These are phyloP conservation scores for Tilletia setariae DNA, from an alignment of 1,284 basidiomycete genomes.

Conservation along the genomic window DNA sequence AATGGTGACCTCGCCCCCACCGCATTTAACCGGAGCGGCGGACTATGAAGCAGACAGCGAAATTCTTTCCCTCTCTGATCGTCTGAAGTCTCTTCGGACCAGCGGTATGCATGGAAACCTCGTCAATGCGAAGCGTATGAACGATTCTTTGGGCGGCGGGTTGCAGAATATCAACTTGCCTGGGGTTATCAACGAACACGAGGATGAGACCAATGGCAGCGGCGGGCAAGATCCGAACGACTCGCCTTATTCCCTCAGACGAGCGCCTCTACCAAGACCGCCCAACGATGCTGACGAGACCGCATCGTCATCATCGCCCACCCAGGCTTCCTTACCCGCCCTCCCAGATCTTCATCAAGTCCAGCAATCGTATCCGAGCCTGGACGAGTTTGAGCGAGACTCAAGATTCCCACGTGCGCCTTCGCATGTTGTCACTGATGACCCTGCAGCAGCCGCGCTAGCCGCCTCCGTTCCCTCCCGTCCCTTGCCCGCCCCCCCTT, in stretches of 20 bases:
- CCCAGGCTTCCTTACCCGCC: background rate
- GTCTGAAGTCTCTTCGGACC: conserved; percentile 31
- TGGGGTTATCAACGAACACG: background rate
- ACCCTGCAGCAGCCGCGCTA: conserved; percentile 11
- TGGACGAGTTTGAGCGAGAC: conserved; percentile 38
- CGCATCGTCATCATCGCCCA: background rate
- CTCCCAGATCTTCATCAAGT: conserved; percentile 23
- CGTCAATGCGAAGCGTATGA: conserved; percentile 12
- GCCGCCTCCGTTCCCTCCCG: conserved; percentile 5
- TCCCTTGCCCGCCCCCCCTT: conserved; percentile 12
- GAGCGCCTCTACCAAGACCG: background rate
- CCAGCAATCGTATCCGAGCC: conserved; percentile 33
- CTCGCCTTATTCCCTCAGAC: background rate
- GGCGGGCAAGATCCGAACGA: background rate
- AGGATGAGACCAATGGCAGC: background rate
- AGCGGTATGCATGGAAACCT: conserved; percentile 19
- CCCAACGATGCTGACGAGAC: background rate
- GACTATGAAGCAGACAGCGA: conserved; percentile 6
- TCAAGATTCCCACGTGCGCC: conserved; percentile 28
- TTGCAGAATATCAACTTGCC: background rate
- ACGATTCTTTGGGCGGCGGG: background rate
- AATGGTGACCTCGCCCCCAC: background rate
- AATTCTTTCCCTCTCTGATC: conserved; percentile 29
- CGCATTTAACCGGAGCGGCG: background rate
- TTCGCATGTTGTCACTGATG: conserved; percentile 22